A percentile compares a stretch with the other conserved stretches of the same genome.
phyloP scores from a whole-genome alignment of 169 alveolate genomes.

The Babesia ovis region DNA sequence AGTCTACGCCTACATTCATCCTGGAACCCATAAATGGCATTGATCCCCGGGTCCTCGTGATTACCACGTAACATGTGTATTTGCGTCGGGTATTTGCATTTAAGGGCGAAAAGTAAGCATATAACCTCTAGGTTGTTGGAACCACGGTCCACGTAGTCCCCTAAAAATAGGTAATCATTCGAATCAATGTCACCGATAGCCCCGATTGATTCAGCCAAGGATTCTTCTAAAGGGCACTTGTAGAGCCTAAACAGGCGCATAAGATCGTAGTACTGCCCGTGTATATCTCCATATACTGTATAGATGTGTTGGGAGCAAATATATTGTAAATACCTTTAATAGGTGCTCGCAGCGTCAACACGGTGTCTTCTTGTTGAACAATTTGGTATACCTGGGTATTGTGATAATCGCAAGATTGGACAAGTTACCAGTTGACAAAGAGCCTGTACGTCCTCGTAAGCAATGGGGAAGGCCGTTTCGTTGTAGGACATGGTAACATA shows the following conservation, averaged over 20 bases:
- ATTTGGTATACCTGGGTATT: slow-evolving; percentile 66
- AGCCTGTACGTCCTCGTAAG: slow-evolving; percentile 80
- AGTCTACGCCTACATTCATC: slow-evolving; percentile 97
- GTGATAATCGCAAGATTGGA: background rate
- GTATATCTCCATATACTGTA: slow-evolving; percentile 96
- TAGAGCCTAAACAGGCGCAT: slow-evolving; percentile 93
- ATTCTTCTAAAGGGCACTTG: slow-evolving; percentile 86
- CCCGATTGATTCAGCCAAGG: slow-evolving; percentile 78
- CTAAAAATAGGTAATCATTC: slow-evolving; percentile 95
- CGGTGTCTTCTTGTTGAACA: slow-evolving; percentile 94
- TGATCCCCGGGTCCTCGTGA: slow-evolving; percentile 98
- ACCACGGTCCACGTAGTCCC: slow-evolving; percentile 99
- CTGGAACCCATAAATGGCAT: slow-evolving; percentile 97
- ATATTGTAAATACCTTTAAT: slow-evolving; percentile 73
- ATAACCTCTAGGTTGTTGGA: slow-evolving; percentile 88
- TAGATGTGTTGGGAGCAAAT: background rate
- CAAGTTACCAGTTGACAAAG: slow-evolving; percentile 60
- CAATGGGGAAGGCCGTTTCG: slow-evolving; percentile 71
- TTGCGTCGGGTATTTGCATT: slow-evolving; percentile 95
- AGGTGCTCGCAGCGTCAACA: slow-evolving; percentile 95
- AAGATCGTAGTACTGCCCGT: slow-evolving; percentile 97
- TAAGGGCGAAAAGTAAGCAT: slow-evolving; percentile 94
- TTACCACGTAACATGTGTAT: slow-evolving; percentile 97
- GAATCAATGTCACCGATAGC: slow-evolving; percentile 96
- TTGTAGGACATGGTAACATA: slow-evolving; percentile 52